Conservation (phyloP, 768 basidiomycete genomes). For the Boletellus sp. region DNA sequence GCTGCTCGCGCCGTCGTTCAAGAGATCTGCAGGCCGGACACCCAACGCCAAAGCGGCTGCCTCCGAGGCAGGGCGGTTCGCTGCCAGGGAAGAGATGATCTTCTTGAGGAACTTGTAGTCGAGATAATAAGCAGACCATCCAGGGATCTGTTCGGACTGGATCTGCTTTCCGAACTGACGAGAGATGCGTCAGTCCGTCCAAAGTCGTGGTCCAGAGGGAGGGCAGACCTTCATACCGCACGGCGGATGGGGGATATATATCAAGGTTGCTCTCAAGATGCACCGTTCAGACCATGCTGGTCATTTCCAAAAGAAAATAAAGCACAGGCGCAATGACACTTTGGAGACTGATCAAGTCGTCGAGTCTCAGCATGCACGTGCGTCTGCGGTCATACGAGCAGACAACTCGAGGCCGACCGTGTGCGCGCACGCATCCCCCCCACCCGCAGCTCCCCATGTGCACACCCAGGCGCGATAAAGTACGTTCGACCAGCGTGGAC, state of each 20-base stretch:
- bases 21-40: constrained; percentile 61
- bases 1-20: constrained; percentile 32
- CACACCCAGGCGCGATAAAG: not conserved
- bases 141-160: constrained; percentile 92
- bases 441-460: not conserved
- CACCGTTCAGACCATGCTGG: constrained; percentile 27
- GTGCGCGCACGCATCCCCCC: too few species aligned
- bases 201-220: not conserved
- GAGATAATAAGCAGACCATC: constrained; percentile 93
- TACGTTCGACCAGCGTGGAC: constrained; percentile 1
- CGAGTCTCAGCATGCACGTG: constrained; percentile 22
- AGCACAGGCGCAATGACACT: constrained; percentile 4
- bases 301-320: constrained; percentile 12
- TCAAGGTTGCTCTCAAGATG: constrained; percentile 10
- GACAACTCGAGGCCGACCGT: not conserved
- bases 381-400: constrained; percentile 1
- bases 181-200: not conserved
- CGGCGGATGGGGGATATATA: constrained; percentile 11
- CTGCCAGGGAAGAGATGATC: constrained; percentile 93
- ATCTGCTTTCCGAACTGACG: constrained; percentile 95
- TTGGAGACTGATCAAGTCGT: constrained; percentile 7
- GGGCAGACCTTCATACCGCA: constrained; percentile 31
- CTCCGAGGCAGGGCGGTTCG: constrained; percentile 86
- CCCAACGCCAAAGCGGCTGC: constrained; percentile 84
- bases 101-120: constrained; percentile 99